phyloP scores from a whole-genome alignment of 306 rosid genomes.

The Glycine tomentella region DNA sequence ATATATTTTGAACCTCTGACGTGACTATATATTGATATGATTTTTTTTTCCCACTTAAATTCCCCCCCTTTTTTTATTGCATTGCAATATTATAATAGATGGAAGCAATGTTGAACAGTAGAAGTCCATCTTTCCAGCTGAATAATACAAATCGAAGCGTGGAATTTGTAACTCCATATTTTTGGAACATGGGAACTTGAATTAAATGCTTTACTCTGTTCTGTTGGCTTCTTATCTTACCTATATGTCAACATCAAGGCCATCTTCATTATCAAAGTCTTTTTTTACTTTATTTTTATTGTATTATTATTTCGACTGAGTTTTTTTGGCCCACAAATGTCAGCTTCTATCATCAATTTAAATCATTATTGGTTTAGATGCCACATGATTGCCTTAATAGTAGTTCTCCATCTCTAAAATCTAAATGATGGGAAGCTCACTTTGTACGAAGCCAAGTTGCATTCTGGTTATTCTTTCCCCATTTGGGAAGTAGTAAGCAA shows the following conservation, averaged over 20 bases:
- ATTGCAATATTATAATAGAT: not conserved
- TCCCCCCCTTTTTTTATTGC: not conserved
- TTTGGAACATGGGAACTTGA: conserved; percentile 33
- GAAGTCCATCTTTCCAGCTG: conserved; percentile 13
- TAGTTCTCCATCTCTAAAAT: conserved; percentile 27
- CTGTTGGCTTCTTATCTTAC: conserved; percentile 1
- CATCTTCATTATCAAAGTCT: not conserved
- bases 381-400: conserved; percentile 43
- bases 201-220: conserved; percentile 7
- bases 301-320: not conserved
- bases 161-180: conserved; percentile 37
- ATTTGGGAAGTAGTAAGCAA: no score
- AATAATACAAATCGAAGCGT: conserved; percentile 18
- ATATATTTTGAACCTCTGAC: no score
- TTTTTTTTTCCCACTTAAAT: not conserved
- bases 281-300: not conserved
- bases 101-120: conserved; percentile 14
- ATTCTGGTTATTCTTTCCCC: no score
- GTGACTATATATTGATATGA: not conserved
- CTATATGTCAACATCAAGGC: conserved; percentile 37
- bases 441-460: conserved; percentile 2
- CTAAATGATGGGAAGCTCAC: not conserved
- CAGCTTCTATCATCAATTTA: conserved; percentile 42
- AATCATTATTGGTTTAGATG: conserved; percentile 48
- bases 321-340: conserved; percentile 44